These are phyloP conservation scores for Fusarium sp. DNA, from an alignment of 2,329 filamentous ascomycete species.

Conservation along the genomic window DNA sequence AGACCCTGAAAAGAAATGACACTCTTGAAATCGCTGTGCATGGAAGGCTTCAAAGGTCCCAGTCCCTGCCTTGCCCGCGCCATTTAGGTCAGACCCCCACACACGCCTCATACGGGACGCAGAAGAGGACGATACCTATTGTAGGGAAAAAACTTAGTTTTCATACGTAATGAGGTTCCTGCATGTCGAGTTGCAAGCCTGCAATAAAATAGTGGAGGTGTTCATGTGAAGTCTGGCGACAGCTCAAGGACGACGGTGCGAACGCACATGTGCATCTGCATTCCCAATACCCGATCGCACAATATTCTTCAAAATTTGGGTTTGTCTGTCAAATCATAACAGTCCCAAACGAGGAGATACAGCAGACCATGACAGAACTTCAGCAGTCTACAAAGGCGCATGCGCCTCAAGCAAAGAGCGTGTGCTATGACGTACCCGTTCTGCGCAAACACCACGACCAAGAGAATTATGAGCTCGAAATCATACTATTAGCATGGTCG, in stretches of 20 bases:
- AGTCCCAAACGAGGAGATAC: not conserved
- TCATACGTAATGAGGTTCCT: conserved; percentile 45
- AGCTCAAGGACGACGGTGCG: conserved; percentile 3
- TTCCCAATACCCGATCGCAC: conserved; percentile 17
- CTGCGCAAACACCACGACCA: conserved; percentile 29
- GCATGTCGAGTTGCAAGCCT: conserved; percentile 11
- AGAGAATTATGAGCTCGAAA: conserved; percentile 32
- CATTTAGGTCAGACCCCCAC: conserved; percentile 22
- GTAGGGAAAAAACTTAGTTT: not conserved
- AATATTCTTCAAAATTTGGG: not conserved
- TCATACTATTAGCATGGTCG: conserved; percentile 40
- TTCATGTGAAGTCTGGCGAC: conserved; percentile 32
- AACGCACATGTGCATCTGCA: conserved; percentile 19
- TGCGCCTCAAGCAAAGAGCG: conserved; percentile 24
- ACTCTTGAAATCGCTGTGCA: not conserved
- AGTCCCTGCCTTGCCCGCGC: conserved; percentile 1
- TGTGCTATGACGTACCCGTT: conserved; percentile 39
- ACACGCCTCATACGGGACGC: conserved; percentile 10
- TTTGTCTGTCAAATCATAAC: too few species aligned
- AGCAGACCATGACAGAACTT: conserved; percentile 31
- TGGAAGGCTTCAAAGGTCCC: conserved; percentile 9
- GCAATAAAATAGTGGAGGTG: conserved; percentile 38
- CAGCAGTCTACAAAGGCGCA: conserved; percentile 14
- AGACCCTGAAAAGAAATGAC: conserved; percentile 10
- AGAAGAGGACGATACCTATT: not conserved